These are phyloP conservation scores for Laburnicola sp. DNA, from an alignment of 2,329 filamentous ascomycete genomes.

Conservation along the genomic window DNA sequence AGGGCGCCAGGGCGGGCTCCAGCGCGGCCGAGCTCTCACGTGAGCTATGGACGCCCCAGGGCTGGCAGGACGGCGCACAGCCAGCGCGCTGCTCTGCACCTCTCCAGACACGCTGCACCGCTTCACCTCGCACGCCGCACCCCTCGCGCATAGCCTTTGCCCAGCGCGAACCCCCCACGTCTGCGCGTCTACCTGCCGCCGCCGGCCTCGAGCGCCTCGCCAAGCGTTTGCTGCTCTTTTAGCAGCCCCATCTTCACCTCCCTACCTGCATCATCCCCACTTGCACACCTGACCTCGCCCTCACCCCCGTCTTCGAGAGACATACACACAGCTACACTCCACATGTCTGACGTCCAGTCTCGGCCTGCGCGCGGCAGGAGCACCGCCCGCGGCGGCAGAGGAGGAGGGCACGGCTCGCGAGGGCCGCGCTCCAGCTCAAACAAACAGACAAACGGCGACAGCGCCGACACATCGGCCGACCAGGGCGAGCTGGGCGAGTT, in stretches of 20 bases:
- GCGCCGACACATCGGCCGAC: slow-evolving; percentile 69
- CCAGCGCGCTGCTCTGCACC: slow-evolving; percentile 2
- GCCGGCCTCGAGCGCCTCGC: slow-evolving; percentile 22
- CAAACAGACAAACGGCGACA: slow-evolving; percentile 70
- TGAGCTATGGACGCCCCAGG: not conserved
- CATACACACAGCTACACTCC: slow-evolving; percentile 46
- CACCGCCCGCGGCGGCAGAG: slow-evolving; percentile 82
- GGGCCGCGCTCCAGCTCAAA: slow-evolving; percentile 49
- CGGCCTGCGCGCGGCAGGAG: slow-evolving; percentile 89
- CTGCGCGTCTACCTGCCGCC: slow-evolving; percentile 18
- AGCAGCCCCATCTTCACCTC: slow-evolving; percentile 36
- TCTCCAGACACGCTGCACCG: slow-evolving; percentile 13
- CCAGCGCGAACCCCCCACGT: slow-evolving; percentile 26
- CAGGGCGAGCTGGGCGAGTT: slow-evolving; percentile 89
- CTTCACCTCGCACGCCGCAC: slow-evolving; percentile 16
- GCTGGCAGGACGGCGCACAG: slow-evolving; percentile 12
- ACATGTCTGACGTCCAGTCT: slow-evolving; percentile 93
- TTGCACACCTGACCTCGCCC: slow-evolving; percentile 31
- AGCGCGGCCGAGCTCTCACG: no score
- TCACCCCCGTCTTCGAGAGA: slow-evolving; percentile 20
- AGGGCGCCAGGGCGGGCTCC: not conserved
- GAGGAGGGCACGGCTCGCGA: slow-evolving; percentile 66
- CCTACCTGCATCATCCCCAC: slow-evolving; percentile 38
- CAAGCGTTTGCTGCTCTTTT: slow-evolving; percentile 39
- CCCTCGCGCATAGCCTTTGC: slow-evolving; percentile 15